Percentiles rank a stretch among this genome's conserved stretches.
These are phyloP conservation scores for Nemophila menziesii DNA, from an alignment of 257 asterid genomes.

Conservation along the genomic window DNA sequence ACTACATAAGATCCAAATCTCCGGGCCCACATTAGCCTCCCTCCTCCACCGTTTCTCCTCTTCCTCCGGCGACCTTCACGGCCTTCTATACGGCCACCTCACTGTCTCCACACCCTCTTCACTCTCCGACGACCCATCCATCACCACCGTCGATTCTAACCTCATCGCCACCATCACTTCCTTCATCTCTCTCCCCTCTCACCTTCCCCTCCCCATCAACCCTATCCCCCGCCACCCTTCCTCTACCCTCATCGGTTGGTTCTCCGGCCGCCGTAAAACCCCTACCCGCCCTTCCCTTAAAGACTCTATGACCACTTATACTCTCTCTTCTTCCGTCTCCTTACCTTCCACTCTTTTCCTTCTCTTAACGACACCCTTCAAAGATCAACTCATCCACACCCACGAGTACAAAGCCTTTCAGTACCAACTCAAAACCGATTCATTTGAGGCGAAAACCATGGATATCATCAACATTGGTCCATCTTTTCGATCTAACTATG, in stretches of 20 bases:
- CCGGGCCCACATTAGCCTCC: slow-evolving; percentile 12
- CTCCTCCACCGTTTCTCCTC: slow-evolving; percentile 18
- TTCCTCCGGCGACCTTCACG: slow-evolving; percentile 12
- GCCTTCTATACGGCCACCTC: slow-evolving; percentile 14
- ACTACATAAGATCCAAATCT: slow-evolving; percentile 10
- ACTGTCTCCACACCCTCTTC: slow-evolving; percentile 4
- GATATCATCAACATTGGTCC: too few species aligned
- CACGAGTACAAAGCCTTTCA: too few species aligned
- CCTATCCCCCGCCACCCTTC: background rate
- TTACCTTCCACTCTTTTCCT: too few species aligned
- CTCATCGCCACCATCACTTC: background rate
- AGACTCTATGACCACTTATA: background rate
- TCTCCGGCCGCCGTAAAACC: too few species aligned
- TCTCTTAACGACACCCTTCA: too few species aligned
- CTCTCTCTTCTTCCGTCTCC: too few species aligned
- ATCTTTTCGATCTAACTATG: too few species aligned
- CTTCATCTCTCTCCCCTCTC: background rate
- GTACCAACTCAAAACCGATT: too few species aligned
- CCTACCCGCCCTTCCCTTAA: background rate
- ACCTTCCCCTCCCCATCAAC: too few species aligned
- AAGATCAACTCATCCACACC: too few species aligned
- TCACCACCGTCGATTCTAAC: background rate
- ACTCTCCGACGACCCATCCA: background rate
- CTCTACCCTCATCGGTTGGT: too few species aligned
- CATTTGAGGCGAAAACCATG: too few species aligned